phyloP scores from a whole-genome alignment of 352 stramenopile species.

The Pythium sukuiense region DNA sequence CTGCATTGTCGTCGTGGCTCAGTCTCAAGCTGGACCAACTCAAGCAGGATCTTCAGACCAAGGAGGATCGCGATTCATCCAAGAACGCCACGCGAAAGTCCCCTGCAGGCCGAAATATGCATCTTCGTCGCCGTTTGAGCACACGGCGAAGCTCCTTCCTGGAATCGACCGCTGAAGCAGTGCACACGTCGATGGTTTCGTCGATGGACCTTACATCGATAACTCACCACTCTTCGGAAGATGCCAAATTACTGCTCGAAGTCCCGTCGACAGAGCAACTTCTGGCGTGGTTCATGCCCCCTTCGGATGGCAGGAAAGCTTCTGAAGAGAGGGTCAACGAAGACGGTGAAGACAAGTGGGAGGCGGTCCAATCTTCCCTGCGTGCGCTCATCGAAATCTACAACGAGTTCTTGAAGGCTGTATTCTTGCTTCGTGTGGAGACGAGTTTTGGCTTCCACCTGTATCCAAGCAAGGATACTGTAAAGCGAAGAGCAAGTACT shows the following conservation, averaged over 20 bases:
- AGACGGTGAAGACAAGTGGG: background rate
- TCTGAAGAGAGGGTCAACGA: background rate
- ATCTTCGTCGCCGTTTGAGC: background rate
- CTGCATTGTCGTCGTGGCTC: slow-evolving; percentile 1
- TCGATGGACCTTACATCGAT: background rate
- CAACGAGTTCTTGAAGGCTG: background rate
- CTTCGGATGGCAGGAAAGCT: background rate
- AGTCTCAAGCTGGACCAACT: slow-evolving; percentile 1
- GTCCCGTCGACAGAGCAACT: background rate
- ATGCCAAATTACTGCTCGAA: background rate
- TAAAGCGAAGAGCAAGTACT: background rate
- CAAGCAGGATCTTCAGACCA: slow-evolving; percentile 1
- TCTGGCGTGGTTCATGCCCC: background rate
- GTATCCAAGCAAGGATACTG: background rate
- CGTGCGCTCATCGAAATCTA: background rate
- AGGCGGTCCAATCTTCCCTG: background rate
- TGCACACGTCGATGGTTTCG: background rate
- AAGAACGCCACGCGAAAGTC: background rate
- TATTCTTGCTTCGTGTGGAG: background rate
- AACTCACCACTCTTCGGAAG: background rate
- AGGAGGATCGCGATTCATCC: background rate
- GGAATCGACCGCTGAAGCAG: background rate
- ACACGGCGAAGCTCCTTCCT: slow-evolving; percentile 1
- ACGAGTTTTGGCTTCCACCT: slow-evolving; percentile 1
- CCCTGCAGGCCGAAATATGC: background rate